A percentile compares a stretch with the other conserved stretches of the same genome.
Conservation (phyloP, 202 grass and related monocot species). For the Zoysia matrella region DNA sequence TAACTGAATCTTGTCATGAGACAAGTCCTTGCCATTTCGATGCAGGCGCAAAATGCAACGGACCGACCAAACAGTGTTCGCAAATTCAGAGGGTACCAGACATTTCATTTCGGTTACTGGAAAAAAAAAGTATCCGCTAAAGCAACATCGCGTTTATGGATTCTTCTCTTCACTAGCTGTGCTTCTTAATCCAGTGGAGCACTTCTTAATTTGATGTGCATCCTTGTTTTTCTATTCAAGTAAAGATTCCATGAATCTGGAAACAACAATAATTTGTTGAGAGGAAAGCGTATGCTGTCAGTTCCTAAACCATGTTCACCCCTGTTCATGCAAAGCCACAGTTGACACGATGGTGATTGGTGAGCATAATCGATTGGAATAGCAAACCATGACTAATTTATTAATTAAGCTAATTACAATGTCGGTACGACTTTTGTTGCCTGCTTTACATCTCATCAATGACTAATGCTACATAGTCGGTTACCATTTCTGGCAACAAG, state of each 20-base stretch:
- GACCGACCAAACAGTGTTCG: neutral
- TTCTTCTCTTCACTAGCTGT: neutral
- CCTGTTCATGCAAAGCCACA: neutral
- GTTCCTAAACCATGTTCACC: neutral
- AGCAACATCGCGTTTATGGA: neutral
- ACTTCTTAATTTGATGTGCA: neutral
- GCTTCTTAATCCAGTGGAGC: neutral
- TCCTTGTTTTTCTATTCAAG: neutral
- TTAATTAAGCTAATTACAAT: constrained; percentile 48
- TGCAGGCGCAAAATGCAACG: neutral
- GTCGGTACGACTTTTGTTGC: constrained; percentile 27
- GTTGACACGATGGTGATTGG: too few species aligned
- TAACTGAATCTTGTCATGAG: neutral
- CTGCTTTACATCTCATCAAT: constrained; percentile 49
- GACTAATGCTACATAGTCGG: constrained; percentile 45
- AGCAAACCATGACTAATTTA: neutral
- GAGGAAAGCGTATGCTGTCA: neutral
- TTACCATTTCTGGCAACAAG: constrained; percentile 42
- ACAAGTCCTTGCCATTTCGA: neutral
- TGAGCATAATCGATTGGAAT: too few species aligned
- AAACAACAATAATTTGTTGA: neutral
- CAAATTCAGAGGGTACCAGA: neutral
- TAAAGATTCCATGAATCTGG: neutral
- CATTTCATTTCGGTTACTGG: neutral
- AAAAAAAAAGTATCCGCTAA: neutral